phyloP scores from a whole-genome alignment of 2,329 filamentous ascomycete species.

The Scopulariopsis brevicaulis region DNA sequence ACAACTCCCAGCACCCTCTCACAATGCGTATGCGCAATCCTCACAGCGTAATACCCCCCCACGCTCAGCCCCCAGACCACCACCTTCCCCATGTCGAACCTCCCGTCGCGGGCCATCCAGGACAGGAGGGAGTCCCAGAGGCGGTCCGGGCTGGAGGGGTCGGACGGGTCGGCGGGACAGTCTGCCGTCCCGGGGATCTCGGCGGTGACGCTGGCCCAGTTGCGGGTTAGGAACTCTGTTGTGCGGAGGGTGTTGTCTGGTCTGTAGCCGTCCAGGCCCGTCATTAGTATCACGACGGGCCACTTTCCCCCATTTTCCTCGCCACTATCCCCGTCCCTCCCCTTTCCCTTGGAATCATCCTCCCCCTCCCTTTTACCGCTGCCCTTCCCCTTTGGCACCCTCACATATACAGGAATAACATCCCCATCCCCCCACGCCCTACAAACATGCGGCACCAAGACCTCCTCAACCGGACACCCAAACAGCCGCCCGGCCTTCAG shows the following conservation, averaged over 20 bases:
- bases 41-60: slow-evolving; percentile 58
- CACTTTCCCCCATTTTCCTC: slow-evolving; percentile 9
- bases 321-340: neutral
- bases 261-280: slow-evolving; percentile 50
- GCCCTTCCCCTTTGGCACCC: slow-evolving; percentile 31
- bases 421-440: slow-evolving; percentile 36
- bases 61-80: slow-evolving; percentile 54
- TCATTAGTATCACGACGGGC: slow-evolving; percentile 45
- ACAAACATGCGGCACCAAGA: slow-evolving; percentile 47
- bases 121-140: slow-evolving; percentile 50
- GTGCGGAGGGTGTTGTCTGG: slow-evolving; percentile 50
- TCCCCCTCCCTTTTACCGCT: no score
- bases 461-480: slow-evolving; percentile 48
- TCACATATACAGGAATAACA: slow-evolving; percentile 53
- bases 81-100: slow-evolving; percentile 45
- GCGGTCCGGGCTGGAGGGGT: slow-evolving; percentile 47
- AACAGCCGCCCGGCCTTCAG: slow-evolving; percentile 42
- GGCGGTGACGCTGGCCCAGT: slow-evolving; percentile 50
- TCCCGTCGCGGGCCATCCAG: slow-evolving; percentile 38
- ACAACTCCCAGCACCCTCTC: slow-evolving; percentile 39
- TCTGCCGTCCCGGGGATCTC: slow-evolving; percentile 45
- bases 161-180: slow-evolving; percentile 50
- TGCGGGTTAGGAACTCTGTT: slow-evolving; percentile 49
- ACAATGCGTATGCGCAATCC: slow-evolving; percentile 56
- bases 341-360: no score